Base-by-base conservation (phyloP, 129 eudicot species). In the Silybum marianum region DNA sequence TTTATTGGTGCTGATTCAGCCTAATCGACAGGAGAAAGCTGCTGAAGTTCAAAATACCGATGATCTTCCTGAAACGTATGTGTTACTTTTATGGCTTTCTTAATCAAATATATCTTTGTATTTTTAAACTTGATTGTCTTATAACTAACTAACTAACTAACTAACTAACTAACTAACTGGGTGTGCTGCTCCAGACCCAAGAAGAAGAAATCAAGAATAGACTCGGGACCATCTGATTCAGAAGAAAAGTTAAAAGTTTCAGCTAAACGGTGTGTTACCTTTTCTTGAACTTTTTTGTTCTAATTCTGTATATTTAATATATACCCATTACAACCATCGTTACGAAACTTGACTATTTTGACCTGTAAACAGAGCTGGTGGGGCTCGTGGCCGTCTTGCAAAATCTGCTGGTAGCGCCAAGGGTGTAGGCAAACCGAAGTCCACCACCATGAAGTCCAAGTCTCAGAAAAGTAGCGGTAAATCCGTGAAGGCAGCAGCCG, bases 1-100 rank as follows among this genome's bases (percentile, higher is more conserved):
- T 11, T 26, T 11, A 39, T 73, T 30, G 67, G 76, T 71, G 66
- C 75, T 73, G 69, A 63, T 74, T 18, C 62, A 18, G 79, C 40
- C 32, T 78, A 58, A 25, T 79, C 77, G 80, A 73, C 87, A 91
- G 94, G 87, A 81, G 63, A 80, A 80, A 30, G 38, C 75, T 10
- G 77, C 65, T 58, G 93, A 86, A 28, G 87, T 65, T 73, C 69
- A 88, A 71, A 85, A 78, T 78, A 82, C 81, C 54, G 94, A 88
- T 80, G 81, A 82, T 84, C 80, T 90, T 69, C 32, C 93, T 30
- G 95, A 90, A 76, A 78, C 40, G 98, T 94, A 90, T 16, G 98
- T 71, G 23, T 81, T 82, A 16, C 48, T 39, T 69, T 28, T 80
- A 32, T 54, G 21, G 19, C 1, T 54, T 58, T n/a, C 22, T 58